Evolutionary conservation across 2,329 filamentous ascomycete species (phyloP).

Genomic region (Trichoderma sp.): DNA sequence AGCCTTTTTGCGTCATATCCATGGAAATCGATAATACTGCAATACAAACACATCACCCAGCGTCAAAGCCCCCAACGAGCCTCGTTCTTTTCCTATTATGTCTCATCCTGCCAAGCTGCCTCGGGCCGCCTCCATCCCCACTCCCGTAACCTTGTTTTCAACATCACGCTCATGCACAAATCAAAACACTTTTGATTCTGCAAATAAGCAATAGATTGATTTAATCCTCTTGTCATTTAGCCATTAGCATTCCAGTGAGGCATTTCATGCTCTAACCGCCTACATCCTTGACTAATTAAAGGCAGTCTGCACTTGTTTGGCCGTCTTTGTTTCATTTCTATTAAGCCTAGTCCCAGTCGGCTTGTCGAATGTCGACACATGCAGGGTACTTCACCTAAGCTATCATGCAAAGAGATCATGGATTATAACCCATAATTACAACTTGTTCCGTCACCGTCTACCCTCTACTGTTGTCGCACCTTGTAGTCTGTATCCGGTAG

Average conservation of each 20-base stretch:
- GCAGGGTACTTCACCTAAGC: not conserved
- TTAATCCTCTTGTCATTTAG: not conserved
- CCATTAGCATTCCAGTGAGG: not conserved
- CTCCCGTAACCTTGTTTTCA: not conserved
- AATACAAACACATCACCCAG: not conserved
- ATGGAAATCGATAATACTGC: too few species aligned
- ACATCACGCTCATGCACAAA: not conserved
- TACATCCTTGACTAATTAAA: not conserved
- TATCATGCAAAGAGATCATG: not conserved
- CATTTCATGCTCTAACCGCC: too few species aligned
- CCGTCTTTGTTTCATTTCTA: not conserved
- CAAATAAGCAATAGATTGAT: not conserved
- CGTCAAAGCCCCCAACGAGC: not conserved
- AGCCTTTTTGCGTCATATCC: not conserved
- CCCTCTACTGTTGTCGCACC: slow-evolving; percentile 61
- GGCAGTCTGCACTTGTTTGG: not conserved
- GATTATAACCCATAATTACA: not conserved
- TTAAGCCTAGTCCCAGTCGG: not conserved
- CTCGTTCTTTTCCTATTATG: not conserved
- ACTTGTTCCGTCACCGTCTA: not conserved
- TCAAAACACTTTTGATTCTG: too few species aligned
- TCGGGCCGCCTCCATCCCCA: not conserved
- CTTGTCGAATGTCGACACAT: not conserved
- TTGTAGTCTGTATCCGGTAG: slow-evolving; percentile 88
- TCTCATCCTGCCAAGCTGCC: not conserved